Percentiles rank a stretch among this genome's conserved stretches.
These are phyloP conservation scores for Eimeria sp. DNA, from an alignment of 169 alveolate species.

Conservation along the genomic window DNA sequence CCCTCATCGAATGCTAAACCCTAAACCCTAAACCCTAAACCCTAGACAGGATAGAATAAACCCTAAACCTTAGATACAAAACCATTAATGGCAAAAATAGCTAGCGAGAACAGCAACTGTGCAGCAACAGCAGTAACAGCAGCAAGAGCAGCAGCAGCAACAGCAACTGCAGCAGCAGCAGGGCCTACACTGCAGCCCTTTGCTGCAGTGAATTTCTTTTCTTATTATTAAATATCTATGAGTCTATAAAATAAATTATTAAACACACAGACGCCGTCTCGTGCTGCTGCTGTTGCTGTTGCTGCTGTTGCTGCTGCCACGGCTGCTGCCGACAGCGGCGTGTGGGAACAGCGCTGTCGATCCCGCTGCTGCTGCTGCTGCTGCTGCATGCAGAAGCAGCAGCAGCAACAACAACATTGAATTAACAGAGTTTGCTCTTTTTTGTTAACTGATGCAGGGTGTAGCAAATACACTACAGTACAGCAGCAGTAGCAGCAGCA, in stretches of 20 bases:
- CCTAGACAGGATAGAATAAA: neutral
- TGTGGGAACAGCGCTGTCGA: neutral
- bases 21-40: slow-evolving; percentile 6
- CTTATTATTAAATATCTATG: no score
- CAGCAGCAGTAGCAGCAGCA: slow-evolving; percentile 5
- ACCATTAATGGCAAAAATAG: neutral
- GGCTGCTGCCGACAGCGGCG: neutral
- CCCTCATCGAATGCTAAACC: neutral
- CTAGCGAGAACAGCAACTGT: neutral
- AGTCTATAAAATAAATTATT: no score
- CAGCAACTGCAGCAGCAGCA: slow-evolving; percentile 1
- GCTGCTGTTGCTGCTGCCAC: neutral
- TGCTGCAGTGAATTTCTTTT: neutral
- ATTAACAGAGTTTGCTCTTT: neutral
- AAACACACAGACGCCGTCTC: no score
- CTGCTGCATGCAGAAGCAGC: slow-evolving; percentile 9
- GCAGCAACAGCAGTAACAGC: neutral
- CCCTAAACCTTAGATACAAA: neutral
- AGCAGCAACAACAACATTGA: neutral
- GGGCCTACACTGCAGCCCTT: neutral
- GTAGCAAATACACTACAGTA: neutral
- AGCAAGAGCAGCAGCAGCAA: neutral
- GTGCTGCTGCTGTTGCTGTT: no score
- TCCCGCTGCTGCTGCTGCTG: slow-evolving; percentile 3
- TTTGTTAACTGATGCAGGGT: neutral